These are phyloP conservation scores for Pleodorina starrii DNA, from an alignment of 139 green algal genomes.

Conservation along the genomic window DNA sequence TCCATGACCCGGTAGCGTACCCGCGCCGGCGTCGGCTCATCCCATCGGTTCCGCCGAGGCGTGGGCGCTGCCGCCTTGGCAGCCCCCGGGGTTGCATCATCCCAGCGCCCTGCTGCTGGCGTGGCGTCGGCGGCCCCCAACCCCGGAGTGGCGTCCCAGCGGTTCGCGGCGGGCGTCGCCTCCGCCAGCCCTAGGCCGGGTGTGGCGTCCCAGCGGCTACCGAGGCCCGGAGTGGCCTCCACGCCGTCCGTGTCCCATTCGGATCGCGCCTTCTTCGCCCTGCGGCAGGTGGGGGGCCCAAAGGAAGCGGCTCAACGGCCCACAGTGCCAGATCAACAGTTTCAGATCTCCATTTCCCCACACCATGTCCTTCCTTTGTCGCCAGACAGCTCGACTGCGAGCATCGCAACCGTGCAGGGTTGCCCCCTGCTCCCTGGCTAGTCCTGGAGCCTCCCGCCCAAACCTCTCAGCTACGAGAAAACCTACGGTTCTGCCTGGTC, in stretches of 20 bases:
- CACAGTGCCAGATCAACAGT: too few species aligned
- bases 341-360: too few species aligned
- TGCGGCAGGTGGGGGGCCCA: conserved; percentile 53
- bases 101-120: conserved; percentile 63
- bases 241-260: conserved; percentile 88
- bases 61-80: conserved; percentile 50
- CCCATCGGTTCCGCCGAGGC: conserved; percentile 80
- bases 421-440: too few species aligned
- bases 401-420: too few species aligned
- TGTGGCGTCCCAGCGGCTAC: conserved; percentile 86
- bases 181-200: conserved; percentile 65
- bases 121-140: conserved; percentile 31
- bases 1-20: too few species aligned
- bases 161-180: conserved; percentile 62
- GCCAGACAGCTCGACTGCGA: too few species aligned
- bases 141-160: conserved; percentile 86
- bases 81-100: conserved; percentile 71
- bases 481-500: conserved; percentile 70
- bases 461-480: too few species aligned
- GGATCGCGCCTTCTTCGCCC: conserved; percentile 65
- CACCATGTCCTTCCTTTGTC: too few species aligned
- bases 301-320: neutral
- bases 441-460: too few species aligned
- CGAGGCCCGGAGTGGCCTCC: conserved; percentile 80
- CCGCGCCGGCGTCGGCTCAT: conserved; percentile 70